Base-by-base conservation (phyloP, 1,139 yeast species). In the Taphrina confusa region DNA sequence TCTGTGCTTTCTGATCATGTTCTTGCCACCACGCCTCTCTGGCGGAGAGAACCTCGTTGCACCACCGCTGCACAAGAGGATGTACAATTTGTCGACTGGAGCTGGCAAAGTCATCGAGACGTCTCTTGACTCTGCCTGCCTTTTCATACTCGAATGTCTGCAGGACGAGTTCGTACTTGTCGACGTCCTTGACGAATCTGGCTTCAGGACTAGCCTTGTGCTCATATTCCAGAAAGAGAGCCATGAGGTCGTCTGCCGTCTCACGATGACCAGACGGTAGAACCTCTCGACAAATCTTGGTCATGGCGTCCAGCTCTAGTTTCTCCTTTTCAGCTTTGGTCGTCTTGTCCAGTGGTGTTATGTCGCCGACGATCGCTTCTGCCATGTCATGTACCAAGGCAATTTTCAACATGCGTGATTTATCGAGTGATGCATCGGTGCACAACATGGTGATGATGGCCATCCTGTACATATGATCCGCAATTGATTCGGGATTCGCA, bases 381-480 rank as follows among this genome's bases (percentile, higher is more conserved):
- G 98, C 97, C 69, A 92, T 85, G 72, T 92, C 98, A 73, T 92
- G 98, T 42, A 90, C 84, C 47, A 90, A 76, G 0, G 97, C 90
- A 58, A 92, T 90, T 72, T 87, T 85, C 58, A 84, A 86, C 76
- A 97, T 90, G 66, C 81, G 74, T 4, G 69, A 65, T 12, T 74
- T 72, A 57, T 83, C 73, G 66, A 87, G 85, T 42, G 87, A 79
- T 18, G 52, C 45, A 4, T 66, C 67, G 9, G 68, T 67, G 33
- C 63, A 56, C 34, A 88, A 73, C 86, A 91, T 81, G 23, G 95
- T 78, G 59, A 91, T 83, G 46, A 91, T 77, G 3, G 91, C 83
- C 97, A 94, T 92, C 64, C 99, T 80, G 71, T 92, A 92, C 97
- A 92, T 92, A 72, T 92, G 99, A 72, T 92, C 98, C 30, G 58